Evolutionary conservation across 108 stramenopile species (phyloP).

Genomic region (Fragilaria radians): DNA sequence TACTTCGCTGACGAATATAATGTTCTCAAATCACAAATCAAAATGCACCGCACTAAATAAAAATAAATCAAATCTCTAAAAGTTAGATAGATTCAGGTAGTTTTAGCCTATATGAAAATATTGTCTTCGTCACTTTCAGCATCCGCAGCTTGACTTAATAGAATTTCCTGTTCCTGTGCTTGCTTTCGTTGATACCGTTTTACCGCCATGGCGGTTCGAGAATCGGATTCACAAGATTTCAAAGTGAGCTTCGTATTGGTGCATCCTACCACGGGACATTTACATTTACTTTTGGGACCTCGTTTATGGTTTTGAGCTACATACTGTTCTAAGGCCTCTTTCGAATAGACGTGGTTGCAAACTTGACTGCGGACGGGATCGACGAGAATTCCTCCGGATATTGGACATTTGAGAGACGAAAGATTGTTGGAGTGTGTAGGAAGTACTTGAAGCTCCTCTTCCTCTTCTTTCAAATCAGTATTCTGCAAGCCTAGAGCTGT

Average conservation of each 20-base stretch:
- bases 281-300: background rate
- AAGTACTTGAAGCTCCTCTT: slow-evolving; percentile 25
- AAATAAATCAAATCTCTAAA: too few relatives aligned
- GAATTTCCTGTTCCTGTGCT: slow-evolving; percentile 12
- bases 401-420: slow-evolving; percentile 44
- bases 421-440: background rate
- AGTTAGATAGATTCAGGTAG: too few relatives aligned
- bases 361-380: slow-evolving; percentile 59
- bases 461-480: slow-evolving; percentile 3
- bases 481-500: background rate
- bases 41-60: too few relatives aligned
- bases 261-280: slow-evolving; percentile 66
- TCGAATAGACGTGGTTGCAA: slow-evolving; percentile 55
- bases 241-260: slow-evolving; percentile 22
- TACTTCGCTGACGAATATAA: too few relatives aligned
- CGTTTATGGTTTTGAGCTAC: slow-evolving; percentile 18
- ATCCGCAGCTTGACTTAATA: background rate
- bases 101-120: background rate
- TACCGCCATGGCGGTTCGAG: slow-evolving; percentile 41
- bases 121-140: slow-evolving; percentile 11
- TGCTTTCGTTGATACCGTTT: slow-evolving; percentile 38
- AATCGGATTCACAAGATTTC: slow-evolving; percentile 47
- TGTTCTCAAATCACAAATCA: too few relatives aligned
- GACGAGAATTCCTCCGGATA: slow-evolving; percentile 45
- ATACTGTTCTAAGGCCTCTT: slow-evolving; percentile 37